These are phyloP conservation scores for Nothophytophthora sp. DNA, from an alignment of 352 stramenopile species.

Conservation along the genomic window DNA sequence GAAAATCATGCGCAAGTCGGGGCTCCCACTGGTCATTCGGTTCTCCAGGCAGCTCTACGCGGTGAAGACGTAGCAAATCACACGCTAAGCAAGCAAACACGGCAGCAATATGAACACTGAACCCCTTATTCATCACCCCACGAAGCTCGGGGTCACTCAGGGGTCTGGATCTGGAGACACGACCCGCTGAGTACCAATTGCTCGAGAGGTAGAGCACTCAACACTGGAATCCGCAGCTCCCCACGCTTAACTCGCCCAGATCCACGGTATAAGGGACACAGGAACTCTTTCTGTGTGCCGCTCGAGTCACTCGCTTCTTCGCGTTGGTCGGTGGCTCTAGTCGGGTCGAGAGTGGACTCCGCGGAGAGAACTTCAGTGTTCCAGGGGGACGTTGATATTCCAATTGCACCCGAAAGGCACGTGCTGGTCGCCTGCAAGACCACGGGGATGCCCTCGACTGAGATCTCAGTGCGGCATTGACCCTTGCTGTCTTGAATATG, in stretches of 20 bases:
- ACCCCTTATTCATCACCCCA: neutral
- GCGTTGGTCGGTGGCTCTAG: neutral
- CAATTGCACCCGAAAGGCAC: constrained; percentile 15
- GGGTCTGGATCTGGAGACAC: constrained; percentile 14
- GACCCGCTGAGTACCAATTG: constrained; percentile 41
- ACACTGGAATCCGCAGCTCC: constrained; percentile 22
- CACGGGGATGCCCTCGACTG: constrained; percentile 25
- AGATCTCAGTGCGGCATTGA: constrained; percentile 4
- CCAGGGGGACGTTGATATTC: neutral
- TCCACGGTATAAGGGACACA: constrained; percentile 26
- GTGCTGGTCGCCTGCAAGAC: constrained; percentile 34
- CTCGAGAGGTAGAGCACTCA: constrained; percentile 19
- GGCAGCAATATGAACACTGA: neutral
- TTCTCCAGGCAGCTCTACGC: constrained; percentile 76
- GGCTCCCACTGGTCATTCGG: constrained; percentile 66
- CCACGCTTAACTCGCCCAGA: neutral
- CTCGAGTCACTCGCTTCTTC: neutral
- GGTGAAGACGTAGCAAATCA: constrained; percentile 14
- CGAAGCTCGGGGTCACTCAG: neutral
- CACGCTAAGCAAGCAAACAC: neutral
- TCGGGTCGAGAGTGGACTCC: neutral
- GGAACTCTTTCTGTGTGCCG: constrained; percentile 10
- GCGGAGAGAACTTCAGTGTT: neutral
- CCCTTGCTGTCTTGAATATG: constrained; percentile 16
- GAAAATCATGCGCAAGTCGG: constrained; percentile 69